Percentiles rank a stretch among this genome's conserved stretches.
Evolutionary conservation across 805 yeast species (phyloP).

Genomic region (Lachancea cidri): DNA sequence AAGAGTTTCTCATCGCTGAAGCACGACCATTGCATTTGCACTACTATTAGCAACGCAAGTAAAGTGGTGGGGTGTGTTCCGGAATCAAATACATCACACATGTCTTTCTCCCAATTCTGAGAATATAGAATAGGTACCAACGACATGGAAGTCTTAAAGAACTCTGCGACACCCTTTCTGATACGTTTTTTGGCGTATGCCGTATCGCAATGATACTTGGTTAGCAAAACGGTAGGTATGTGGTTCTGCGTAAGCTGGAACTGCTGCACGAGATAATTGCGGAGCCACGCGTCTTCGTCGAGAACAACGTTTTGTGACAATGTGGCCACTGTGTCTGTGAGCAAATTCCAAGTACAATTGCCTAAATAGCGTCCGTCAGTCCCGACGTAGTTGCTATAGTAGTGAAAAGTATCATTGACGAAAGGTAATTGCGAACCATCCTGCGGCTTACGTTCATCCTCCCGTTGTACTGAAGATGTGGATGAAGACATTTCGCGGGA

Average conservation of each 20-base stretch:
- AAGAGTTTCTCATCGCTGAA: slow-evolving; percentile 24
- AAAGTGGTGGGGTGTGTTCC: slow-evolving; percentile 14
- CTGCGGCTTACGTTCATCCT: slow-evolving; percentile 3
- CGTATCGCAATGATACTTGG: slow-evolving; percentile 6
- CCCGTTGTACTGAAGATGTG: not conserved
- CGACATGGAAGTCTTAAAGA: slow-evolving; percentile 9
- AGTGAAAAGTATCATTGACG: slow-evolving; percentile 26
- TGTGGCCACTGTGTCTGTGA: slow-evolving; percentile 8
- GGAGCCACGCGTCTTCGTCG: slow-evolving; percentile 10
- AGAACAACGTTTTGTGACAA: slow-evolving; percentile 5
- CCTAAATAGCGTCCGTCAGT: slow-evolving; percentile 20
- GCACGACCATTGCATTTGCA: slow-evolving; percentile 30
- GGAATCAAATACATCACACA: slow-evolving; percentile 1
- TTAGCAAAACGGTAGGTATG: slow-evolving; percentile 8
- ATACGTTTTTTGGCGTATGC: slow-evolving; percentile 3
- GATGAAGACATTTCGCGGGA: not conserved
- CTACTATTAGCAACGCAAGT: slow-evolving; percentile 19
- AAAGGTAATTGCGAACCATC: slow-evolving; percentile 17
- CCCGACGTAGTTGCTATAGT: slow-evolving; percentile 16
- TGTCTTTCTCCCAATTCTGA: slow-evolving; percentile 3
- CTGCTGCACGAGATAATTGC: slow-evolving; percentile 7
- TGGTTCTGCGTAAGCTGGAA: slow-evolving; percentile 11
- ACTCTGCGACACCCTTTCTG: slow-evolving; percentile 4
- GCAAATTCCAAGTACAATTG: slow-evolving; percentile 22
- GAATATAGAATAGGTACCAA: slow-evolving; percentile 8